Evolutionary conservation across 148 eudicot species (phyloP).

Genomic region (Oxyria digyna): DNA sequence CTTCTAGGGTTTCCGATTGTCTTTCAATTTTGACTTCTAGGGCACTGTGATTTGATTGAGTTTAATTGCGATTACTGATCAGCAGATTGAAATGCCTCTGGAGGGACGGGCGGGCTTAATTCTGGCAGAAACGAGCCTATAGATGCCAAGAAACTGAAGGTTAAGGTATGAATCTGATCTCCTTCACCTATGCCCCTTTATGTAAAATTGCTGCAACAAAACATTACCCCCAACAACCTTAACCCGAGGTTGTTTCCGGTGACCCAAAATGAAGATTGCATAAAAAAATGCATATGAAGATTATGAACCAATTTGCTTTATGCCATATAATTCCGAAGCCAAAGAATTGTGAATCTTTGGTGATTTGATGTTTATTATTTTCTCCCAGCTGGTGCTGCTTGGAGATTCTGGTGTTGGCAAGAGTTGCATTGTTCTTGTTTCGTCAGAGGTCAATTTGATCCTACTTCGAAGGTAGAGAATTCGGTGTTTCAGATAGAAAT

Average conservation of each 20-base stretch:
- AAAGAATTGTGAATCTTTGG: neutral
- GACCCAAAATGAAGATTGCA: no score
- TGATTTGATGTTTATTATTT: constrained; percentile 2
- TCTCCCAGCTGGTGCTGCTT: constrained; percentile 49
- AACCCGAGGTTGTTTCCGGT: no score
- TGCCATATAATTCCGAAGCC: no score
- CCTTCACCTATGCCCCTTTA: neutral
- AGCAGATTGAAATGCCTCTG: constrained; percentile 35
- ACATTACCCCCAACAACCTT: no score
- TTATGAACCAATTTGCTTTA: no score
- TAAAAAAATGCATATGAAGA: no score
- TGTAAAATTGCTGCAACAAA: no score
- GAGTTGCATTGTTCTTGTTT: constrained; percentile 75
- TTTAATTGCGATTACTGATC: constrained; percentile 2
- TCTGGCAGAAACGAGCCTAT: constrained; percentile 21
- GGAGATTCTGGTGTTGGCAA: constrained; percentile 80
- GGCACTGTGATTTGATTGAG: no score
- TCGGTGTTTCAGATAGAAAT: no score
- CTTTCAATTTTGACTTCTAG: no score
- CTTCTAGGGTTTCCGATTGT: constrained; percentile 2
- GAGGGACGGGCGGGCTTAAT: constrained; percentile 39
- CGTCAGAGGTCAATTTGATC: constrained; percentile 97
- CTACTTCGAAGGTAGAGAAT: constrained; percentile 75
- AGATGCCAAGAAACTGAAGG: constrained; percentile 59
- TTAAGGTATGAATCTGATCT: constrained; percentile 35